These are phyloP conservation scores for Striga hermonthica DNA, from an alignment of 305 asterid species.

Conservation along the genomic window DNA sequence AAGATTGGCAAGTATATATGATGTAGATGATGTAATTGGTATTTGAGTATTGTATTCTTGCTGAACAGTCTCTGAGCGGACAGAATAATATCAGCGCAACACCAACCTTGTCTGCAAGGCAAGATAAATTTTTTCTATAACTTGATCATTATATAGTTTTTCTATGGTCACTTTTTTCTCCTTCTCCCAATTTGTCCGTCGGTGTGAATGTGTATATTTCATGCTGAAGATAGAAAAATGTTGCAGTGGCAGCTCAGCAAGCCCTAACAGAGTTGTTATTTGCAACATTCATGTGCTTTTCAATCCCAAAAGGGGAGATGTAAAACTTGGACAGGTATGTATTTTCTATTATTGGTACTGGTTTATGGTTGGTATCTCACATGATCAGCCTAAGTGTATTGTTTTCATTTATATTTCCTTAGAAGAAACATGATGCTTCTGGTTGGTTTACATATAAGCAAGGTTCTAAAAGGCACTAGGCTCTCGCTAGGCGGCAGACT, in stretches of 20 bases:
- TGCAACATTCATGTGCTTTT: conserved; percentile 98
- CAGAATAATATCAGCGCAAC: conserved; percentile 30
- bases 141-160: conserved; percentile 16
- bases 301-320: conserved; percentile 95
- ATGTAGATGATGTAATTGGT: conserved; percentile 16
- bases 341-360: conserved; percentile 24
- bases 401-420: conserved; percentile 12
- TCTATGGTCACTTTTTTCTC: conserved; percentile 8
- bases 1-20: conserved; percentile 5
- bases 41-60: conserved; percentile 26
- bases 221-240: conserved; percentile 29
- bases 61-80: conserved; percentile 54
- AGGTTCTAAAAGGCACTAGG: neutral
- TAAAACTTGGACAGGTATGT: conserved; percentile 95
- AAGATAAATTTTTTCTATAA: conserved; percentile 28
- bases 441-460: conserved; percentile 16
- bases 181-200: neutral
- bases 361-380: conserved; percentile 24
- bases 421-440: conserved; percentile 11
- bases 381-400: conserved; percentile 19
- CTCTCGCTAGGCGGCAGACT: too few relatives aligned
- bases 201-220: neutral
- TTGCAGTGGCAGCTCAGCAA: conserved; percentile 49
- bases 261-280: conserved; percentile 62
- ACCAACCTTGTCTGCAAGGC: conserved; percentile 58